phyloP scores from a whole-genome alignment of 1,139 yeast genomes.

The Casaregolazyma suthepensis region DNA sequence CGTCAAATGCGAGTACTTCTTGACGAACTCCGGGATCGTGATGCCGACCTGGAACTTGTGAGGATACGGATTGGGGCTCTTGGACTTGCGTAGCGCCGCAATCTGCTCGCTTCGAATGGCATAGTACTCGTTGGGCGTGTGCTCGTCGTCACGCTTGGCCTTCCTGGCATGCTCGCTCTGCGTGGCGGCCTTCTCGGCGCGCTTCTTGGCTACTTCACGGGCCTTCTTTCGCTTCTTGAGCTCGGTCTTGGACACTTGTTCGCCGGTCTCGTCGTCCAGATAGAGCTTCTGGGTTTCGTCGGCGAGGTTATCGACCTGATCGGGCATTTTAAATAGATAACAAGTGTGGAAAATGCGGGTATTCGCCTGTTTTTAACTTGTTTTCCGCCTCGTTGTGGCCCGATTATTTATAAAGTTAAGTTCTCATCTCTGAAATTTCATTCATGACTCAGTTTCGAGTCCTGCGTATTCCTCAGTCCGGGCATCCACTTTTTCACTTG shows the following conservation, averaged over 20 bases:
- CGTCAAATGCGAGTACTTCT: slow-evolving; percentile 58
- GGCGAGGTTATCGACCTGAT: slow-evolving; percentile 41
- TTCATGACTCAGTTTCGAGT: background rate
- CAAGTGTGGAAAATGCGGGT: background rate
- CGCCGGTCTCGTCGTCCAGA: slow-evolving; percentile 93
- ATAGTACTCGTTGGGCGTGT: slow-evolving; percentile 84
- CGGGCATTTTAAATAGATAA: slow-evolving; percentile 4
- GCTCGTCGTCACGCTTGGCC: slow-evolving; percentile 73
- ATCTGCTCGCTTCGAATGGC: slow-evolving; percentile 92
- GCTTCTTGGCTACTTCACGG: slow-evolving; percentile 78
- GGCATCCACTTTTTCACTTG: background rate
- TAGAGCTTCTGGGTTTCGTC: slow-evolving; percentile 82
- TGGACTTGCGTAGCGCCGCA: slow-evolving; percentile 67
- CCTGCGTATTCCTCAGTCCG: background rate
- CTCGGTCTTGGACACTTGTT: slow-evolving; percentile 92
- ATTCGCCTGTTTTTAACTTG: too few relatives aligned
- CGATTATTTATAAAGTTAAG: background rate
- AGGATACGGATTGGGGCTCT: slow-evolving; percentile 84
- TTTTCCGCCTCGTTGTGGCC: background rate
- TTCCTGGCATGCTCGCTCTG: slow-evolving; percentile 50
- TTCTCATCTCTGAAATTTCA: background rate
- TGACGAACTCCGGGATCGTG: slow-evolving; percentile 64
- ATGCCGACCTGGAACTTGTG: slow-evolving; percentile 80
- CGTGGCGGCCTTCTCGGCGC: slow-evolving; percentile 77
- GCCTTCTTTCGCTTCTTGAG: slow-evolving; percentile 92